These are phyloP conservation scores for Syncephalastrum racemosum DNA, from an alignment of 371 early-diverging fungal genomes.

Conservation along the genomic window DNA sequence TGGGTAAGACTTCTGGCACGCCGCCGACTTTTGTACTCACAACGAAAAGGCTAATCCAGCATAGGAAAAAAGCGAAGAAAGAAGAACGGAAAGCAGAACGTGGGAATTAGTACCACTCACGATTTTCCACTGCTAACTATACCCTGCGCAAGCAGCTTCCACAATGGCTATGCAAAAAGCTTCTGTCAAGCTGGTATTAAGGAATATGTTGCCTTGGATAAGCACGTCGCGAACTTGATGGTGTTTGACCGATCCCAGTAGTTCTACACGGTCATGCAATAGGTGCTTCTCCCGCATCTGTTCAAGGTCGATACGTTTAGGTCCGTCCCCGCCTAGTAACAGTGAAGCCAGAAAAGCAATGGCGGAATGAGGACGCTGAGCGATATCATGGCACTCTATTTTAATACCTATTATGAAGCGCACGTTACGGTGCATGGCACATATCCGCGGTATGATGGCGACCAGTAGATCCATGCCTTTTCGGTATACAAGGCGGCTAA, in stretches of 20 bases:
- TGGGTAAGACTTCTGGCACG: slow-evolving; percentile 96
- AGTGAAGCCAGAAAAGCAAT: background rate
- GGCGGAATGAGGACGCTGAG: background rate
- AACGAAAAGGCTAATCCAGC: slow-evolving; percentile 90
- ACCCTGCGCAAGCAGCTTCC: slow-evolving; percentile 98
- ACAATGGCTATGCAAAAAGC: slow-evolving; percentile 99
- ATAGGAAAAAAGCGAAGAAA: too few relatives aligned
- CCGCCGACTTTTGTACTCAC: slow-evolving; percentile 99
- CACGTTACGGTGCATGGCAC: slow-evolving; percentile 78
- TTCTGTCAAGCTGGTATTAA: slow-evolving; percentile 99
- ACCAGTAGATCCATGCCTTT: slow-evolving; percentile 97
- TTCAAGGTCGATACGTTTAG: slow-evolving; percentile 94
- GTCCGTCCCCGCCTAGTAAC: slow-evolving; percentile 91
- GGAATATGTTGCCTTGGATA: slow-evolving; percentile 95
- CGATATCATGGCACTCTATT: background rate
- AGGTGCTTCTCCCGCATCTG: slow-evolving; percentile 96
- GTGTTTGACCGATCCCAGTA: slow-evolving; percentile 90
- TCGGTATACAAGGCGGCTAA: slow-evolving; percentile 93
- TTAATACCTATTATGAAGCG: slow-evolving; percentile 86
- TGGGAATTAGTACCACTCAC: background rate
- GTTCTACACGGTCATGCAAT: slow-evolving; percentile 90
- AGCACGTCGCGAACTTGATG: slow-evolving; percentile 87
- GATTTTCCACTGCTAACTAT: background rate
- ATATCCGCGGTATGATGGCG: slow-evolving; percentile 93
- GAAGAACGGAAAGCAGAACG: background rate